Percentiles rank a stretch among this genome's conserved stretches.
Evolutionary conservation across 2,329 filamentous ascomycete species (phyloP).

Genomic region (Pyricularia sp.): DNA sequence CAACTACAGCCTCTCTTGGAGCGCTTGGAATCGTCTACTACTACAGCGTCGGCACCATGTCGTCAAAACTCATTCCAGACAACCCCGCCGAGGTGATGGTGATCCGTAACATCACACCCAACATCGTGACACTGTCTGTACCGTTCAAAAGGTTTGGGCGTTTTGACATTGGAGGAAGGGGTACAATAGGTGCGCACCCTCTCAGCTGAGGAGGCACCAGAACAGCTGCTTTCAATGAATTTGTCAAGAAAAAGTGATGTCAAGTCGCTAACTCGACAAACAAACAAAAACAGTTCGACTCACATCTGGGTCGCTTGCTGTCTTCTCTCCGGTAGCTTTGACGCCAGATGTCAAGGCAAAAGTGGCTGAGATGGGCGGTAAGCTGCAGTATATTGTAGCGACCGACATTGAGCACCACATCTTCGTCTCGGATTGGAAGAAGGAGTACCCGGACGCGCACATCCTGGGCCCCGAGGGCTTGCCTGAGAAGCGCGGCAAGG

Average conservation of each 20-base stretch:
- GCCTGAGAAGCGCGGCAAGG: conserved; percentile 66
- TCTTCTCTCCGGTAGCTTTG: conserved; percentile 86
- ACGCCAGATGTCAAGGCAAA: conserved; percentile 59
- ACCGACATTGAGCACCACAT: conserved; percentile 93
- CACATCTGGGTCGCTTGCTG: conserved; percentile 65
- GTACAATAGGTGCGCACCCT: conserved; percentile 59
- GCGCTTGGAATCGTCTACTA: not conserved
- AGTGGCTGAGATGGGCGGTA: conserved; percentile 54
- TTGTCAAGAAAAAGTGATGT: conserved; percentile 13
- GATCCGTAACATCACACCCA: conserved; percentile 73
- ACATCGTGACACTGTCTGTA: conserved; percentile 68
- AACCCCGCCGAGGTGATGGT: conserved; percentile 82
- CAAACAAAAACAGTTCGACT: conserved; percentile 58
- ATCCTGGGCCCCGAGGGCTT: conserved; percentile 79
- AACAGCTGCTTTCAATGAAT: not conserved
- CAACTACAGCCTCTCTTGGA: not conserved
- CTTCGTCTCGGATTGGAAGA: conserved; percentile 77
- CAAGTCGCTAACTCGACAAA: conserved; percentile 2
- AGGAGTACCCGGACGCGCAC: conserved; percentile 63
- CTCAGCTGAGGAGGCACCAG: not conserved
- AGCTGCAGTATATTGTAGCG: conserved; percentile 77
- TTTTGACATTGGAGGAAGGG: conserved; percentile 77
- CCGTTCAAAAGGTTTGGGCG: conserved; percentile 77
- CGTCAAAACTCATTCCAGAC: conserved; percentile 52
- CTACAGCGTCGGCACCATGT: conserved; percentile 32